A percentile compares a stretch with the other conserved stretches of the same genome.
Evolutionary conservation across 129 eudicot species (phyloP).

Genomic region (Arctium minus): DNA sequence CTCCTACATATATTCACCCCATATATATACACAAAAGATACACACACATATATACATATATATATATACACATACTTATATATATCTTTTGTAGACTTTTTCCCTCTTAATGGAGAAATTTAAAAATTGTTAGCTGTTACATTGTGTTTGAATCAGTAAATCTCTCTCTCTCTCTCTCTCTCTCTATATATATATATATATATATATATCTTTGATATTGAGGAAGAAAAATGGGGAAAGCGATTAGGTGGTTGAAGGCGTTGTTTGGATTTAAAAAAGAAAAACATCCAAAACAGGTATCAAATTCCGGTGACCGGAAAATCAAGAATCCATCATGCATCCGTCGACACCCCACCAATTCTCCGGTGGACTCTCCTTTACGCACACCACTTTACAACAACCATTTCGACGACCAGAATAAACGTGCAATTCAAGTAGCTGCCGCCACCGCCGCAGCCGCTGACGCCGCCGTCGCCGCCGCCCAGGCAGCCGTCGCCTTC

Average conservation of each 20-base stretch:
- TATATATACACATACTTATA: neutral
- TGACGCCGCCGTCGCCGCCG: conserved; percentile 77
- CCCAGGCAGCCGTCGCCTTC: conserved; percentile 60
- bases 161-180: conserved; percentile 8
- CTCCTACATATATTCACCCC: no score
- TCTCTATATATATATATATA: neutral
- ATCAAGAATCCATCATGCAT: conserved; percentile 29
- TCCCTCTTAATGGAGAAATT: conserved; percentile 22
- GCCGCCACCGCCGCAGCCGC: conserved; percentile 80
- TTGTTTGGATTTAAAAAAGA: conserved; percentile 51
- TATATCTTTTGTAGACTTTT: neutral
- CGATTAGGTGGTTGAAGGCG: conserved; percentile 72
- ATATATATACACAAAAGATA: no score
- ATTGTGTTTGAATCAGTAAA: conserved; percentile 1
- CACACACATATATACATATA: neutral
- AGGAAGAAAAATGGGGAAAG: conserved; percentile 58
- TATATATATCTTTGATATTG: neutral
- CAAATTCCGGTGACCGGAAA: conserved; percentile 43
- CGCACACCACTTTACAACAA: conserved; percentile 27
- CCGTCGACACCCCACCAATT: conserved; percentile 24
- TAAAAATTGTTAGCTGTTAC: conserved; percentile 14
- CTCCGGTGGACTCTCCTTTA: conserved; percentile 58
- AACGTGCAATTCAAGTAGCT: conserved; percentile 81
- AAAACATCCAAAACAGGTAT: conserved; percentile 18
- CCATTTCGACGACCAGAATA: conserved; percentile 46